These are phyloP conservation scores for Oleoguttula mirabilis DNA, from an alignment of 495 filamentous ascomycete species.

Conservation along the genomic window DNA sequence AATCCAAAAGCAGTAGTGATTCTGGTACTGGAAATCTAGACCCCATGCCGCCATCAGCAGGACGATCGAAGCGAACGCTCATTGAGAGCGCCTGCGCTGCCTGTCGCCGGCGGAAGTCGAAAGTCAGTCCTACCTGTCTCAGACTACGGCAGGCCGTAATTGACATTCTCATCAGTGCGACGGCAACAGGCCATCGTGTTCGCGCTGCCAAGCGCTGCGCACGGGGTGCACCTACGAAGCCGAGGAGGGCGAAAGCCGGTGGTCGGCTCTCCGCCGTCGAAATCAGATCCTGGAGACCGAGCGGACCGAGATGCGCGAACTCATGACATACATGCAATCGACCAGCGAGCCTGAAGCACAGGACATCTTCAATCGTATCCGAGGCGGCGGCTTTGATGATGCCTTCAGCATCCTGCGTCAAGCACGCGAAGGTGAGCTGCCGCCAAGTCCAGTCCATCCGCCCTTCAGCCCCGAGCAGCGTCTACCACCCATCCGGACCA, in stretches of 20 bases:
- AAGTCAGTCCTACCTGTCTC: slow-evolving; percentile 4
- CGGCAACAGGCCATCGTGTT: slow-evolving; percentile 13
- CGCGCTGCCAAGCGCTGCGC: slow-evolving; percentile 8
- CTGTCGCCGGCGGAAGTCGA: slow-evolving; percentile 15
- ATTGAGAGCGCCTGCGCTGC: slow-evolving; percentile 19
- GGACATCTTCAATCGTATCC: slow-evolving; percentile 14
- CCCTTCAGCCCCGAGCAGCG: slow-evolving; percentile 1
- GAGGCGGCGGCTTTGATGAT: slow-evolving; percentile 6
- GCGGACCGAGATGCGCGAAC: slow-evolving; percentile 9
- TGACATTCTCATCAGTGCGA: slow-evolving; percentile 11
- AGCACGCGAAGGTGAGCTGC: background rate
- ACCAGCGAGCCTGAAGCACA: slow-evolving; percentile 10
- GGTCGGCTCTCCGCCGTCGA: slow-evolving; percentile 12
- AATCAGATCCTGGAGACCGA: slow-evolving; percentile 14
- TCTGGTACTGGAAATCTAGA: no score
- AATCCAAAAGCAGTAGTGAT: no score
- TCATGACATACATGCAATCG: slow-evolving; percentile 7
- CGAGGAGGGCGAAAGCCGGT: slow-evolving; percentile 20
- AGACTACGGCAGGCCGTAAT: background rate
- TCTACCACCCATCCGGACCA: slow-evolving; percentile 4
- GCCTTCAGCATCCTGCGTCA: slow-evolving; percentile 3
- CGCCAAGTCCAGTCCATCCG: background rate
- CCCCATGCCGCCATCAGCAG: no score
- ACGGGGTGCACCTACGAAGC: slow-evolving; percentile 17
- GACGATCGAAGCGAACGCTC: slow-evolving; percentile 13